phyloP scores from a whole-genome alignment of 2,329 filamentous ascomycete genomes.

The Alternaria brassicae region DNA sequence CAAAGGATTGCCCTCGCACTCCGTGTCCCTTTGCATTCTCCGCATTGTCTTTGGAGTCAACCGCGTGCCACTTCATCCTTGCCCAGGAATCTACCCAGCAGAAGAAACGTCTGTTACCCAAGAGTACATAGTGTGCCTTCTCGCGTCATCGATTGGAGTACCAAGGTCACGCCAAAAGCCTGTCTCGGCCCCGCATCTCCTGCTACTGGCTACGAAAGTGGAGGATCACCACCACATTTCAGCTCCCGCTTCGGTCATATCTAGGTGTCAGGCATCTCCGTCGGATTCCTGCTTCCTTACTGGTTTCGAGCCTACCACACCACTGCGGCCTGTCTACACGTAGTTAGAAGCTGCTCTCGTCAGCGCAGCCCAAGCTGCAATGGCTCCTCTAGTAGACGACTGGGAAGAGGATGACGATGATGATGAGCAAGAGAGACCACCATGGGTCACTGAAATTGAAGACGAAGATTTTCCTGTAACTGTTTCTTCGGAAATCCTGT shows the following conservation, averaged over 20 bases:
- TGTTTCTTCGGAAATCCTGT: background rate
- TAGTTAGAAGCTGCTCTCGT: conserved; percentile 21
- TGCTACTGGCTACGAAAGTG: conserved; percentile 24
- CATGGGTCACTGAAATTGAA: conserved; percentile 1
- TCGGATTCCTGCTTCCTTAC: conserved; percentile 5
- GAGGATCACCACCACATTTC: conserved; percentile 28
- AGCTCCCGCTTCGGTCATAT: conserved; percentile 18
- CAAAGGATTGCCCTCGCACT: conserved; percentile 15
- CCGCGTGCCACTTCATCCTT: background rate
- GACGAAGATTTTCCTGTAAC: background rate
- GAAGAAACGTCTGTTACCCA: background rate
- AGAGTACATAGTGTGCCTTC: conserved; percentile 5
- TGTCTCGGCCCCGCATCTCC: conserved; percentile 43
- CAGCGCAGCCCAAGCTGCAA: conserved; percentile 26
- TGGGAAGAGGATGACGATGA: conserved; percentile 14
- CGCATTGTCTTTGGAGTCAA: background rate
- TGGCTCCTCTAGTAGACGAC: conserved; percentile 21
- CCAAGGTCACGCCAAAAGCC: conserved; percentile 27
- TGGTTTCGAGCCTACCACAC: conserved; percentile 25
- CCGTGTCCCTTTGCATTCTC: conserved; percentile 7
- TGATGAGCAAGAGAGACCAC: background rate
- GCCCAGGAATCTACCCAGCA: background rate
- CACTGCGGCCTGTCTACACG: conserved; percentile 11
- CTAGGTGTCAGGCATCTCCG: conserved; percentile 17
- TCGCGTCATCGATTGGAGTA: conserved; percentile 31